phyloP scores from a whole-genome alignment of 2,329 filamentous ascomycete genomes.

The Fusarium sp. region DNA sequence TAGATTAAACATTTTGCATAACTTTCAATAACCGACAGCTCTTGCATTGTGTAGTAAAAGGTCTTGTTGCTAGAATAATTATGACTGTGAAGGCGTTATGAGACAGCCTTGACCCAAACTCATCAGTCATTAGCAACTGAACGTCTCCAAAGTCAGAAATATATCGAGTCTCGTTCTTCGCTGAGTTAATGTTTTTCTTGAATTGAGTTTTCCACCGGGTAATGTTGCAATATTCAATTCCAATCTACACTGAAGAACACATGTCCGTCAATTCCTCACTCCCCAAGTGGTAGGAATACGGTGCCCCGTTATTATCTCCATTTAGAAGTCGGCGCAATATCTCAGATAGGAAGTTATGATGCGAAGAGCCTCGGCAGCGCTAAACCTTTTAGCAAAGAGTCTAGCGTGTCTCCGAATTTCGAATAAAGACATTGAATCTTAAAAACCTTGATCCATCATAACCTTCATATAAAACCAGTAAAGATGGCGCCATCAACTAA shows the following conservation, averaged over 20 bases:
- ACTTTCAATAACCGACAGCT: no score
- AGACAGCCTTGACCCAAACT: background rate
- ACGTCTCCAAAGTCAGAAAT: background rate
- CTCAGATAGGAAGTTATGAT: constrained; percentile 21
- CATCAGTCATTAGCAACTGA: background rate
- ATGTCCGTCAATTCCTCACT: background rate
- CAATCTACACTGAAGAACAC: background rate
- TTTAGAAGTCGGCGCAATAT: background rate
- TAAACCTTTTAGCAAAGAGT: background rate
- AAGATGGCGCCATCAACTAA: constrained; percentile 8
- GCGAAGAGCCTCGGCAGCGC: constrained; percentile 22
- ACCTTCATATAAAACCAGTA: background rate
- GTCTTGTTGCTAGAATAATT: background rate
- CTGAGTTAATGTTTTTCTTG: no score
- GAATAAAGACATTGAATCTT: background rate
- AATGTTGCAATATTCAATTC: background rate
- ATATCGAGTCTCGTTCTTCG: background rate
- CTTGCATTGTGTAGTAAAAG: background rate
- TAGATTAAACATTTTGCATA: no score
- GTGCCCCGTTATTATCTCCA: constrained; percentile 13
- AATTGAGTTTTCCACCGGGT: background rate
- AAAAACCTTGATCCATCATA: no score
- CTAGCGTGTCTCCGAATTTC: constrained; percentile 1
- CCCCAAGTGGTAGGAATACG: background rate
- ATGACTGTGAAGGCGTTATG: background rate